Evolutionary conservation across 2,329 filamentous ascomycete genomes (phyloP), one percentile per base, ranked within the genome.

Genomic region (Hypoxylon sp.): DNA sequence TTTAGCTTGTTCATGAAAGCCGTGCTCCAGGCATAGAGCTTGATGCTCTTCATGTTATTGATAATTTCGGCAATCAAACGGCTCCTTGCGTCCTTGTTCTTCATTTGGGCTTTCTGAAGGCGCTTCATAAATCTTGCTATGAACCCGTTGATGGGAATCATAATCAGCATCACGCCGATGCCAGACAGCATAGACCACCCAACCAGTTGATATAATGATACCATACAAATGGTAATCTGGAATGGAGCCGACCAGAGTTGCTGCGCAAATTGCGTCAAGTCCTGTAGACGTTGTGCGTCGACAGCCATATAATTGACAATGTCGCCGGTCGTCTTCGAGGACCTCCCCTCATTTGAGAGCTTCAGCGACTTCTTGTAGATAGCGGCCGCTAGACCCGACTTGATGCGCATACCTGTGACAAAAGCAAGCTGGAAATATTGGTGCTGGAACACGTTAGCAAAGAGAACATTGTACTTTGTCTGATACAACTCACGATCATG

Each of bases 221-320:
- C 78, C 93, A 99, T 97, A 82, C 96, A 99, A 38, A 99, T 87
- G 30, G 89, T 85, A 74, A 99, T 99, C 78, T 99, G 96, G 79
- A 98, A 97, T 2, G 96, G 96, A 2, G 96, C 95, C 44, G 94
- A 97, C 93, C 96, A 97, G 9, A 97, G 82, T 78, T 98, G 95
- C 76, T 97, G 94, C 16, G 93, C 93, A 76, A 96, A 99, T 75
- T 99, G 96, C 1, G 95, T 93, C 61, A 99, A 83, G 79, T 99
- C 96, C 74, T 97, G 92, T 16, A 99, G 85, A 70, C 96, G 91
- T 79, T 99, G 96, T 12, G 95, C 95, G 77, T 99, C 96, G 8
- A 99, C 95, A 46, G 96, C 96, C 95, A 99, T 99, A 80, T 97
- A 96, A 77, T 99, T 99, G 77, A 99, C 96, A 74, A 99, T 98